phyloP scores from a whole-genome alignment of 768 basidiomycete genomes.

The Tulasnella sp. region DNA sequence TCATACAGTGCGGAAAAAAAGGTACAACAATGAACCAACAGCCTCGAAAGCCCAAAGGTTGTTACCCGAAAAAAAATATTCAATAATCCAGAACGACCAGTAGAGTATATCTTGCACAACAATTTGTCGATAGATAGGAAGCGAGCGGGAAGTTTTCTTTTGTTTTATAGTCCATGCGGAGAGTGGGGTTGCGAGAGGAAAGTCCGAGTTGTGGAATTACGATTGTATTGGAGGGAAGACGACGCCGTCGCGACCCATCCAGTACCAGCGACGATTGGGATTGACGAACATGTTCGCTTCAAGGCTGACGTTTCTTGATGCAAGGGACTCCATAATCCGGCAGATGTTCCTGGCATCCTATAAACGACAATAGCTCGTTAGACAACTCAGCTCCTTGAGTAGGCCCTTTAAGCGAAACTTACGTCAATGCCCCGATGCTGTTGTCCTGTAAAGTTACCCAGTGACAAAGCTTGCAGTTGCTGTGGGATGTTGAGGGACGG shows the following conservation, averaged over 20 bases:
- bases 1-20: neutral
- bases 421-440: conserved; percentile 91
- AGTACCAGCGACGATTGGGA: conserved; percentile 70
- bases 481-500: conserved; percentile 64
- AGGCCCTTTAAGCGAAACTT: conserved; percentile 45
- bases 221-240: conserved; percentile 20
- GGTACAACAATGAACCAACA: conserved; percentile 12
- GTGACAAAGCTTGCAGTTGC: conserved; percentile 72
- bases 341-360: conserved; percentile 91
- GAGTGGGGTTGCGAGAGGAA: neutral
- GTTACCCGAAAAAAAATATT: neutral
- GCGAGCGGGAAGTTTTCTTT: neutral
- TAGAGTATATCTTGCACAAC: conserved; percentile 8
- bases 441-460: conserved; percentile 79
- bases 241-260: conserved; percentile 66
- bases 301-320: conserved; percentile 65
- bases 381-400: neutral
- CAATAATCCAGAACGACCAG: conserved; percentile 5
- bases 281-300: conserved; percentile 73
- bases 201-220: neutral
- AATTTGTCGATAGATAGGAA: neutral
- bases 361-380: conserved; percentile 8
- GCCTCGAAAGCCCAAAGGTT: neutral
- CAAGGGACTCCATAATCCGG: conserved; percentile 79
- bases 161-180: neutral